Base-by-base conservation (phyloP, 306 rosid genomes). In the Lotus japonicus region DNA sequence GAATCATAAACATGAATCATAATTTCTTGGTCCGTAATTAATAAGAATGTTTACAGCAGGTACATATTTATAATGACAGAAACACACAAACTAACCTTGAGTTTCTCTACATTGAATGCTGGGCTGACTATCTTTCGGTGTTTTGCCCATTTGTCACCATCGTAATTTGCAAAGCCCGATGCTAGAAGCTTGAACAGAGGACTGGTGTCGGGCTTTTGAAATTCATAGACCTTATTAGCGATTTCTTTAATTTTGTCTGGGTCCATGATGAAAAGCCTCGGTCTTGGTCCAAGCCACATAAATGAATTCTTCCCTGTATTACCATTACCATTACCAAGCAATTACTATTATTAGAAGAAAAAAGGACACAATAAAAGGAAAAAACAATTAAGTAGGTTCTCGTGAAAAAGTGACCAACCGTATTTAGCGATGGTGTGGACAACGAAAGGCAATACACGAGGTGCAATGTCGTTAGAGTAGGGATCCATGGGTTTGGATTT, bases 91-190 rank as follows among this genome's bases (percentile, higher is more conserved):
- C 4, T 17, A 6, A 71, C 82, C 82, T 78, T 78, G 70, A 78
- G 10, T 78, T 66, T 78, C 59, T 78, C 78, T 3, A 72, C 70
- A 33, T 71, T 78, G 59, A 78, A 78, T 42, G 82, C 82, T 4
- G 78, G 82, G 42, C 70, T 78, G 1, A 78, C 82, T 45, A 78
- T 78, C 73, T 58, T 78, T 36, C 78, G 58, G 17, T 78, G 82
- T 66, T 78, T 78, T 10, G 82, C 82, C 82, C 82, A 78, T 64
- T 72, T 78, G 36, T 78, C 82, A 7, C 82, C 82, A 51, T 78
- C 82, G 42, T 71, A 78, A 58, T 71, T 78, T 42, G 82, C 82
- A 72, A 72, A 72, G 16, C 82, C 82, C 0, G 82, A 77, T 28
- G 78, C 82, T 7, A 72, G 59, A 58, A 78, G 82, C 59, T 50